Percentiles rank a stretch among this genome's conserved stretches.
These are phyloP conservation scores for Pseudognaphalium luteoalbum DNA, from an alignment of 129 eudicot species.

Conservation along the genomic window DNA sequence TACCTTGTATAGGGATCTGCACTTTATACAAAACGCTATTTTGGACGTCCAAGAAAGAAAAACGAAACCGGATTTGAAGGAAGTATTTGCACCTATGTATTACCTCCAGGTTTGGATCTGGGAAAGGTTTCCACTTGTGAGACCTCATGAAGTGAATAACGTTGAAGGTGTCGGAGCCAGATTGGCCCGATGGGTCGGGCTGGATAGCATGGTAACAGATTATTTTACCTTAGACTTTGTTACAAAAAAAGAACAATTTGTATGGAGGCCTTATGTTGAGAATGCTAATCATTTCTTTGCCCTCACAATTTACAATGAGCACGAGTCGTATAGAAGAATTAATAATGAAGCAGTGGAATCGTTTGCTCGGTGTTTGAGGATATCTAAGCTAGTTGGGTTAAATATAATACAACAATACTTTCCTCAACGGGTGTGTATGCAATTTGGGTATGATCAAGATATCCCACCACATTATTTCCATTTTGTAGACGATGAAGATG, in stretches of 20 bases:
- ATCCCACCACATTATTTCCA: slow-evolving; percentile 32
- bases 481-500: slow-evolving; percentile 21
- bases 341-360: slow-evolving; percentile 27
- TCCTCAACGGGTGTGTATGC: slow-evolving; percentile 59
- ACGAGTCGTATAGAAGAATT: slow-evolving; percentile 9
- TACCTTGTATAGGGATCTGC: slow-evolving; percentile 46
- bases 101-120: slow-evolving; percentile 45
- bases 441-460: slow-evolving; percentile 63
- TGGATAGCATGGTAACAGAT: not conserved
- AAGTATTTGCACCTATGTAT: slow-evolving; percentile 38
- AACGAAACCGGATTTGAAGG: not conserved
- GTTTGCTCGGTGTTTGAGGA: slow-evolving; percentile 39
- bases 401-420: slow-evolving; percentile 39
- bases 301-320: slow-evolving; percentile 28
- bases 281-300: slow-evolving; percentile 26
- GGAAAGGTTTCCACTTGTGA: slow-evolving; percentile 39
- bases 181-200: slow-evolving; percentile 36
- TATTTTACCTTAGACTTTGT: slow-evolving; percentile 6
- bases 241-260: slow-evolving; percentile 25
- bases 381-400: slow-evolving; percentile 37
- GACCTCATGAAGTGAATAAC: not conserved
- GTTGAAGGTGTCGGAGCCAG: slow-evolving; percentile 36
- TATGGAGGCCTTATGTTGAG: slow-evolving; percentile 52
- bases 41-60: slow-evolving; percentile 7
- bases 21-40: slow-evolving; percentile 22